phyloP scores from a whole-genome alignment of 2,329 filamentous ascomycete genomes.

The Rutstroemia sp. region DNA sequence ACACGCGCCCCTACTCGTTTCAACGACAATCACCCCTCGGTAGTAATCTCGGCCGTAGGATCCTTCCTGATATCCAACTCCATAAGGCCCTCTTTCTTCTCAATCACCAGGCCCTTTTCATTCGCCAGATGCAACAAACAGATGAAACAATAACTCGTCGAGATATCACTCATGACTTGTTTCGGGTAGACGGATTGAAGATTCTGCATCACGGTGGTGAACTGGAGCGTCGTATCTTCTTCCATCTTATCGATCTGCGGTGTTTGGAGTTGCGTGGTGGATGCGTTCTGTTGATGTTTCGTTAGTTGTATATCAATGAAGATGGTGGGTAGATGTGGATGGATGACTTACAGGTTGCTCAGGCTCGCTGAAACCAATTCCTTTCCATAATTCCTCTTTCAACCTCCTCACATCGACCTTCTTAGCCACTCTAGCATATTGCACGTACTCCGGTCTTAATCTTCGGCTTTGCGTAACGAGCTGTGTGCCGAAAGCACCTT shows the following conservation, averaged over 20 bases:
- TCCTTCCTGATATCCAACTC: conserved; percentile 57
- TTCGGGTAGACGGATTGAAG: conserved; percentile 81
- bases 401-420: conserved; percentile 62
- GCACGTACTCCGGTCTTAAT: conserved; percentile 59
- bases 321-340: neutral
- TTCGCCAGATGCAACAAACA: conserved; percentile 69
- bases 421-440: conserved; percentile 63
- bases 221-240: conserved; percentile 57
- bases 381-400: conserved; percentile 65
- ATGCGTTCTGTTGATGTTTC: neutral
- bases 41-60: conserved; percentile 50
- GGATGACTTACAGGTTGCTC: conserved; percentile 37
- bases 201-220: conserved; percentile 87
- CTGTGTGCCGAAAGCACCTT: conserved; percentile 53
- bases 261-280: conserved; percentile 21
- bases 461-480: conserved; percentile 58
- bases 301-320: neutral
- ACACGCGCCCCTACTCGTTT: no score
- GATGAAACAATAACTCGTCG: conserved; percentile 89
- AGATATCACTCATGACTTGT: conserved; percentile 85
- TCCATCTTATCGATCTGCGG: conserved; percentile 29
- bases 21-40: conserved; percentile 17
- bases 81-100: conserved; percentile 41
- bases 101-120: conserved; percentile 62
- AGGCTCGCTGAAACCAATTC: conserved; percentile 49